Conservation (phyloP, 768 basidiomycete genomes). For the Neoboletus subvelutipes region DNA sequence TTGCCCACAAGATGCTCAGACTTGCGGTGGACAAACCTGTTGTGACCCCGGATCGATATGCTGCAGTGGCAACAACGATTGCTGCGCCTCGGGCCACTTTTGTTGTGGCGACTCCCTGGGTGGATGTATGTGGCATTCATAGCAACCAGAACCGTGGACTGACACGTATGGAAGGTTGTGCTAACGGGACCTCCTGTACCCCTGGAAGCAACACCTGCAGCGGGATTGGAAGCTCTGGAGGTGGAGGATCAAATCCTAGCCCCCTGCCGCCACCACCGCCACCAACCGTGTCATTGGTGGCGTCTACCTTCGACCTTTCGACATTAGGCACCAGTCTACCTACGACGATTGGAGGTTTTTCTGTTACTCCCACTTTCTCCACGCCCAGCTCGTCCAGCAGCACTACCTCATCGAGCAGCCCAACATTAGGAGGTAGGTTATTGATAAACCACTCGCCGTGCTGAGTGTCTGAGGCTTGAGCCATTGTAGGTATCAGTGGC, state of each 20-base stretch:
- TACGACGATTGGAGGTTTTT: background rate
- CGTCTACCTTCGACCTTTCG: background rate
- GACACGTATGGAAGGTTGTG: constrained; percentile 18
- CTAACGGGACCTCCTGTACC: constrained; percentile 11
- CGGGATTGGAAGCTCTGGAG: background rate
- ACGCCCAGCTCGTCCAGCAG: background rate
- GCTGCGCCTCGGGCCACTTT: constrained; percentile 10
- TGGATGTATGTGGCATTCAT: constrained; percentile 18
- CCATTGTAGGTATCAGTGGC: background rate
- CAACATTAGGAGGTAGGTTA: background rate
- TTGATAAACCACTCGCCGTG: background rate
- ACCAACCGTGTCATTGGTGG: background rate
- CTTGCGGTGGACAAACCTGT: constrained; percentile 13
- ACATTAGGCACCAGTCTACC: background rate
- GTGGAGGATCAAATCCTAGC: background rate
- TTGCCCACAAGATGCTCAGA: constrained; percentile 15
- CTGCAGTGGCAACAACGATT: constrained; percentile 4
- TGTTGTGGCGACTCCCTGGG: constrained; percentile 26
- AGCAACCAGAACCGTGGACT: background rate
- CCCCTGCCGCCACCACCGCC: background rate
- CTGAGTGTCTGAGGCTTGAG: background rate
- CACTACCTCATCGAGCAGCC: background rate
- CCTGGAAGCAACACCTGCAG: constrained; percentile 6
- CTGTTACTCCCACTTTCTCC: background rate
- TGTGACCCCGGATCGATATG: constrained; percentile 12